Base-by-base conservation (phyloP, 2,329 filamentous ascomycete genomes). In the Hypoxylon sp. region DNA sequence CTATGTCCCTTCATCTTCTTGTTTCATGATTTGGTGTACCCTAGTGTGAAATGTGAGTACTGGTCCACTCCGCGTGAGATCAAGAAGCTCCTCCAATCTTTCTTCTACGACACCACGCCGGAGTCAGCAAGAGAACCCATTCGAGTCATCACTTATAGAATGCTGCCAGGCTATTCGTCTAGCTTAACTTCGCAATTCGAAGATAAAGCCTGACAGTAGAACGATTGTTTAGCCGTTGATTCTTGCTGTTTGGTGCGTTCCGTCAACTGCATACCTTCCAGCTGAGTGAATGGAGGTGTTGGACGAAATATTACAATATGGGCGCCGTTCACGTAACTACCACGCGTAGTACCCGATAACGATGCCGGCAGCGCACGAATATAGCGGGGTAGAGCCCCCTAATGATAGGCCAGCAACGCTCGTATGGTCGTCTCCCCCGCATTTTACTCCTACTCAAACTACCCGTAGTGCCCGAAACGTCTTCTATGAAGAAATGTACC, bases 401-500 rank as follows among this genome's bases (percentile, higher is more conserved):
- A 41, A 21, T 41, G 37, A 41, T 41, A 41, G 16, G 37, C 16
- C 37, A 11, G 37, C 37, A 21, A 16, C 8, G 16, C 16, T 11
- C 16, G 11, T 4, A 34, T 34, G 30, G 37, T n/a, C 7, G 12
- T 23, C 30, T 51, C 50, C 55, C 51, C 50, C 56, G 56, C 58
- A 65, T 53, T 37, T 53, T 56, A 27, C 19, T 6, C n/a, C 34
- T 47, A 37, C 16, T n/a, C 7, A 39, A 39, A 39, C 34, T 19
- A 8, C 34, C n/a, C 34, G 34, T n/a, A 8, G n/a, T 39, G 12
- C n/a, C 37, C 16, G 37, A 19, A 21, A 11, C 2, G 37, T 41
- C 8, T 8, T 21, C 7, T 21, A 21, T 9, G 16, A 3, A 12
- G 2, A 21, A 11, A 39, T 43, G 12, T 9, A 45, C 19, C 19